Base-by-base conservation (phyloP, 2,329 filamentous ascomycete species). In the Zasmidium angulare region DNA sequence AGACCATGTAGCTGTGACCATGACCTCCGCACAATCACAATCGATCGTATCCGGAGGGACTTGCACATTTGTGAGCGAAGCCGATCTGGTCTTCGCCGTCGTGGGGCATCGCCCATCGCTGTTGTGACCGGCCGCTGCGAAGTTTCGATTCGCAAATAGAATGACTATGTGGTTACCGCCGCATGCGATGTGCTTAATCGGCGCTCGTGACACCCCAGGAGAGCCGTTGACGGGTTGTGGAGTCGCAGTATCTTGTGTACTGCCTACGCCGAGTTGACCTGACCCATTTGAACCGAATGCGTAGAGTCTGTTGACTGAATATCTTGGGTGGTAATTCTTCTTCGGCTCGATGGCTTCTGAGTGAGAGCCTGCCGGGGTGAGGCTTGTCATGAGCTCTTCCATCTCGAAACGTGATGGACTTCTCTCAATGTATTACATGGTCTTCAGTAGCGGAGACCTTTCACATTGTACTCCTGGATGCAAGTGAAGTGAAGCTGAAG, bases 161-260 rank as follows among this genome's bases (percentile, higher is more conserved):
- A 96, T 72, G 2, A 97, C 76, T 0, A 91, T 96, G 74, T 97
- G 93, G 70, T 97, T 97, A 1, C 93, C 93, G 2, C 93, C 93
- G 7, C 90, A 81, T 48, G 72, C 76, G 23, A 88, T 79, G 14
- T 66, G 59, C 29, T 57, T 60, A 24, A 71, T 55, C 36, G 11
- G 23, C 10, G 43, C 19, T 14, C 7, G 6, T 36, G 6, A 19
- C 53, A 19, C 47, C 9, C 26, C 3, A 46, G 20, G 10, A 11
- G 53, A 46, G 46, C 58, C 52, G 23, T 46, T 46, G 24, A 61
- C 48, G 12, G 43, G 61, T 60, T 56, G 62, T 6, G 69, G 72
- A 1, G 68, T 68, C 4, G 76, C 75, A 0, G 75, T 72, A 67
- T 82, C 79, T 12, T 77, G 66, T 17, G 66, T 67, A 62, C 80